Base-by-base conservation (phyloP, 2,329 filamentous ascomycete genomes). In the Biscogniauxia mediterranea region DNA sequence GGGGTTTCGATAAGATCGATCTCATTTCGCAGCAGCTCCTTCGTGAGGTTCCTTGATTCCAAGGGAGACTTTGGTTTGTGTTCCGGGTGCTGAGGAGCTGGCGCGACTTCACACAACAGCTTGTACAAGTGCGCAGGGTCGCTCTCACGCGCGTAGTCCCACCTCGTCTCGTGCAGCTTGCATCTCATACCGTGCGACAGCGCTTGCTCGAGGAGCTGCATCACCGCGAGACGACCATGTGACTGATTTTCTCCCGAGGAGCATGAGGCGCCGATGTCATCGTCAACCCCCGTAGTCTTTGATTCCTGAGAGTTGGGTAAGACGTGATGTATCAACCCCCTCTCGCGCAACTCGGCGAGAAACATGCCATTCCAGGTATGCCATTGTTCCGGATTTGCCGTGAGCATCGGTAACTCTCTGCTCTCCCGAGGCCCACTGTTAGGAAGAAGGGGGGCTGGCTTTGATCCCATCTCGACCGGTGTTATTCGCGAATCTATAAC, bases 71-170 rank as follows among this genome's bases (percentile, higher is more conserved):
- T 46, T 2, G 13, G 2, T 46, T 46, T 46, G 38, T 5, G 6
- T n/a, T 17, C 38, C 5, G 11, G 5, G 5, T 15, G 38, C 7
- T n/a, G 38, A 46, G 38, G 13, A 46, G 6, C 38, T 46, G 38
- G 4, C 6, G 5, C 15, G 17, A 46, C 38, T 46, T 46, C 17
- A 46, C 38, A 46, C 15, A 46, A 6, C 17, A 46, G 5, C 9
- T 67, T 64, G 46, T 67, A 67, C 60, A 66, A 46, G 58, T 57
- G 59, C 54, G 63, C 66, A 5, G 65, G 65, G n/a, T 67, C 64
- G 23, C 52, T 60, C 15, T 60, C 57, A 21, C 55, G 52, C 6
- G 20, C 19, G 19, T 38, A 23, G 21, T 62, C 55, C 55, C 63
- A 64, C 5, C 64, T 61, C 15, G 61, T 55, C 17, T 50, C 26